Base-by-base conservation (phyloP, 2,329 filamentous ascomycete species). In the Aspergillus cejpii region DNA sequence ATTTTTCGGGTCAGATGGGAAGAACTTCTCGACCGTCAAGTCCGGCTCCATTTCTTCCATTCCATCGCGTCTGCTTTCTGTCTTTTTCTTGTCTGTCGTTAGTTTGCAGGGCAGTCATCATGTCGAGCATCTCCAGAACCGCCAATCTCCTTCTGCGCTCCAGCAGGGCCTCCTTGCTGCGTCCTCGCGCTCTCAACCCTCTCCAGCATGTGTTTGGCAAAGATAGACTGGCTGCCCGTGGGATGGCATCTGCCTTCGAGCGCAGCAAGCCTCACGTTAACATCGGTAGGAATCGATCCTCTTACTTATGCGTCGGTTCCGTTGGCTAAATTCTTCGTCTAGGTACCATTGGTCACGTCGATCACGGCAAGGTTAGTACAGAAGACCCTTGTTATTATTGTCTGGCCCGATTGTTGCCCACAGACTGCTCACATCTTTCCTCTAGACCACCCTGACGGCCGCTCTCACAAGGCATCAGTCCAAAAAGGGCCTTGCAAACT, bases 381-480 rank as follows among this genome's bases (percentile, higher is more conserved):
- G 33, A 33, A 20, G 24, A 40, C 39, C 29, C 34, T 34, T 46
- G 21, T 20, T n/a, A 14, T 27, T 36, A 23, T 28, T 19, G 17
- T 37, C 31, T 28, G 37, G 15, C 39, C 39, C 51, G 39, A 44
- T 29, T n/a, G 19, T 39, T 27, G 21, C 24, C 41, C 44, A 41
- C 26, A 41, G 27, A 12, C 46, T 53, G 37, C 37, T 45, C 45
- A 45, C 50, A 44, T n/a, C n/a, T 47, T 50, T 47, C 37, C 54
- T 49, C 48, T 64, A 97, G 92, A 98, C 92, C 47, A 98, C 92
- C 53, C 83, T 98, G 67, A 97, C 92, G 59, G 92, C 92, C 54
- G 92, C 92, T 66, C 98, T 98, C 76, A 98, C 92, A 64, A 98
- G 98, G 79, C 81, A 91, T 68, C 92, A 97, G 73, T 82, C 92